Conservation (phyloP, 192 early-diverging fungal genomes). For the Coemansia sp. region DNA sequence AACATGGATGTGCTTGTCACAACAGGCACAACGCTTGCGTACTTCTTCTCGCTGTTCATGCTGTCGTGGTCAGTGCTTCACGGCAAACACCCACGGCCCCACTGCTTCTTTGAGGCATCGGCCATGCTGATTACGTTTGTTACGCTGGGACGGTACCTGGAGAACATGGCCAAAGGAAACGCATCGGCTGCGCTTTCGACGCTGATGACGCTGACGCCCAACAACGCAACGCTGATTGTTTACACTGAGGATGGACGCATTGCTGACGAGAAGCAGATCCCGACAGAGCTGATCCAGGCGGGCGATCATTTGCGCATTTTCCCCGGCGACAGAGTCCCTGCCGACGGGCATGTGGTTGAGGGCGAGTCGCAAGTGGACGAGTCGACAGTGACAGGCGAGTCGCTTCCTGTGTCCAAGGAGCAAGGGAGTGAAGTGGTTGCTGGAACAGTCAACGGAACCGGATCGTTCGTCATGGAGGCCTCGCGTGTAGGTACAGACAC, state of each 20-base stretch:
- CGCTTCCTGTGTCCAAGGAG: slow-evolving; percentile 72
- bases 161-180: slow-evolving; percentile 93
- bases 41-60: slow-evolving; percentile 77
- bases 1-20: slow-evolving; percentile 96
- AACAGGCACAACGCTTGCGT: slow-evolving; percentile 84
- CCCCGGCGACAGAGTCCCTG: slow-evolving; percentile 91
- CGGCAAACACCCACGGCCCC: slow-evolving; percentile 58
- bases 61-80: slow-evolving; percentile 67
- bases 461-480: slow-evolving; percentile 81
- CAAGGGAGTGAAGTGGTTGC: slow-evolving; percentile 73
- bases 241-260: slow-evolving; percentile 28
- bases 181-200: slow-evolving; percentile 87
- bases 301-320: slow-evolving; percentile 86
- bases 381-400: slow-evolving; percentile 96
- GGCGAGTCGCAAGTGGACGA: slow-evolving; percentile 88
- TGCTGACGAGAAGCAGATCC: slow-evolving; percentile 67
- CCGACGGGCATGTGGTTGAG: slow-evolving; percentile 77
- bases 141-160: slow-evolving; percentile 86
- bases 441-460: slow-evolving; percentile 93
- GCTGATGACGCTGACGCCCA: slow-evolving; percentile 83
- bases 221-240: slow-evolving; percentile 65
- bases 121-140: slow-evolving; percentile 93
- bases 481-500: slow-evolving; percentile 88
- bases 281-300: slow-evolving; percentile 81
- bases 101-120: slow-evolving; percentile 94